These are phyloP conservation scores for Entomortierella parvispora DNA, from an alignment of 192 early-diverging fungal species.

Conservation along the genomic window DNA sequence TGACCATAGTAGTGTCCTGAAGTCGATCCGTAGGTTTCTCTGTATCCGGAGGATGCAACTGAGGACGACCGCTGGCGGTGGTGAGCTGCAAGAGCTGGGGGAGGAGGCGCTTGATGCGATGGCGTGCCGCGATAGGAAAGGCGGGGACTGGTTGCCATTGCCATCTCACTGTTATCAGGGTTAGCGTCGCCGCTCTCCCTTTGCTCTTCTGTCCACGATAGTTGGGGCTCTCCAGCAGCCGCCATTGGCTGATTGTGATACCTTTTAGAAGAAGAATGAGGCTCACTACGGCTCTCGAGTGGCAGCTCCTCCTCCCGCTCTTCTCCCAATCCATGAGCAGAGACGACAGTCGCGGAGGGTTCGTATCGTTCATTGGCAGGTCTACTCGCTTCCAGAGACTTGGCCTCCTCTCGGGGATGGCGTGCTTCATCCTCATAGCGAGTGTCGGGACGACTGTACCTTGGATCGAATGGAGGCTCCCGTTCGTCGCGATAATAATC, in stretches of 20 bases:
- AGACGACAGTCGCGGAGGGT: not conserved
- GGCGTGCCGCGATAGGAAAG: too few species aligned
- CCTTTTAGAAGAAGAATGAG: not conserved
- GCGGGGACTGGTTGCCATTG: too few species aligned
- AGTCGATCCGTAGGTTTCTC: constrained; percentile 2
- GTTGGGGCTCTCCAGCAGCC: not conserved
- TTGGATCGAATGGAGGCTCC: too few species aligned
- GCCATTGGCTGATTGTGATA: not conserved
- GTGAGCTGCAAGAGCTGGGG: too few species aligned
- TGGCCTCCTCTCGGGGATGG: not conserved
- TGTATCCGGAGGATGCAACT: constrained; percentile 8
- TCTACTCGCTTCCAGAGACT: not conserved
- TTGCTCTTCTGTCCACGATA: not conserved
- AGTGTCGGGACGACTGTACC: too few species aligned
- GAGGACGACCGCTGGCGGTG: constrained; percentile 10
- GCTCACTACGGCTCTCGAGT: constrained; percentile 11
- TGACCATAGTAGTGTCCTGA: too few species aligned
- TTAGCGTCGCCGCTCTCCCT: not conserved
- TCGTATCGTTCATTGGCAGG: not conserved
- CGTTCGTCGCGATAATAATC: too few species aligned
- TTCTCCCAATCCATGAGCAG: not conserved
- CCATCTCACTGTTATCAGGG: not conserved
- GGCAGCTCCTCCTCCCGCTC: constrained; percentile 4
- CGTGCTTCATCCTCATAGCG: too few species aligned
- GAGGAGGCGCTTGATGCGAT: too few species aligned